Evolutionary conservation across 2,329 filamentous ascomycete genomes (phyloP), one percentile per base, ranked within the genome.

Genomic region (Botrytis pseudocinerea): DNA sequence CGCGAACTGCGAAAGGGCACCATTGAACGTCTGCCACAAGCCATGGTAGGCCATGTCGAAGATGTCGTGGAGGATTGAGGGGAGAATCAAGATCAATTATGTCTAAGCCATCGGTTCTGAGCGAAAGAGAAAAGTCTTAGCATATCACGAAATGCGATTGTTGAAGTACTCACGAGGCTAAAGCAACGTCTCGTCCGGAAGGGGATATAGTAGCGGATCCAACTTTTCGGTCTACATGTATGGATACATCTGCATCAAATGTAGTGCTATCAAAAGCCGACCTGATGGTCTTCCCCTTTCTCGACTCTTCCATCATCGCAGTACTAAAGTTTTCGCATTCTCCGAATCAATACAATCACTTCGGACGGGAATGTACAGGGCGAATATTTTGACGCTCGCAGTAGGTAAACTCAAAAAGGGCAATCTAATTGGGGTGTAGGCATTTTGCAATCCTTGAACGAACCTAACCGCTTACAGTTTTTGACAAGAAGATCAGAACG

Each of bases 11-110:
- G 81, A 98, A 97, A 0, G 95, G 95, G 18, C 94, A 97, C 95
- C 95, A 98, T 82, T 98, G 95, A 44, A 97, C 95, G 82, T 98
- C 95, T 18, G 95, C 94, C 8, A 97, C 95, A 69, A 97, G 90
- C 94, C 95, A 98, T n/a, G 93, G 92, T 61, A 94, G 91, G 72
- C 93, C 92, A 82, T 97, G 93, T 75, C 92, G 92, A 77, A 98
- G 87, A 78, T 94, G 92, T 28, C 94, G 91, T 28, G 95, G 95
- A 16, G 92, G 92, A 74, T 92, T 96, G 80, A 94, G 96, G 0
- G 94, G 94, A 18, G 91, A 94, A 83, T 98, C 95, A 64, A 98
- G 86, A 79, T 98, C 95, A 79, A 98, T 95, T 77, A 98, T 94
- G 80, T 95, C 92, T 72, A 98, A 87, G 64, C 95, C 95, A 79